These are phyloP conservation scores for Ceratocystis variospora DNA, from an alignment of 2,329 filamentous ascomycete species.

Conservation along the genomic window DNA sequence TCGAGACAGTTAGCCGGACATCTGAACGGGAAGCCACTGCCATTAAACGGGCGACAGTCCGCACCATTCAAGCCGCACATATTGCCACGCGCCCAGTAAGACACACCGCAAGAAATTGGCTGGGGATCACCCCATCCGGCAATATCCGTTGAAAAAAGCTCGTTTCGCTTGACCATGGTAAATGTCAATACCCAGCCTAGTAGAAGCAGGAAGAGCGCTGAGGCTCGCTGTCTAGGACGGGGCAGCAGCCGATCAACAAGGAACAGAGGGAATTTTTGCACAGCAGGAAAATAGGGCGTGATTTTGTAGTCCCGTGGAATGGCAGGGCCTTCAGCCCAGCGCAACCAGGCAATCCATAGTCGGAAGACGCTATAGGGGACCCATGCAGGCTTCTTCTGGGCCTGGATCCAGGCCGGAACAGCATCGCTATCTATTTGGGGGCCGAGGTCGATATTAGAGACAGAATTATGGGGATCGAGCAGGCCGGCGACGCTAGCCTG, in stretches of 20 bases:
- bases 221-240: conserved; percentile 42
- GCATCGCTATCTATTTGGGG: conserved; percentile 8
- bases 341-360: conserved; percentile 29
- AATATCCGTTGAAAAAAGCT: conserved; percentile 46
- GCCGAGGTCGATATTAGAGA: neutral
- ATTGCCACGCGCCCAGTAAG: conserved; percentile 60
- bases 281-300: conserved; percentile 45
- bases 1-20: conserved; percentile 60
- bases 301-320: conserved; percentile 40
- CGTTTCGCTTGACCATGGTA: conserved; percentile 51
- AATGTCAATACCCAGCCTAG: conserved; percentile 57
- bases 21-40: conserved; percentile 55
- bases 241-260: conserved; percentile 51
- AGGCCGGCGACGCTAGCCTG: conserved; percentile 20
- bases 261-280: conserved; percentile 54
- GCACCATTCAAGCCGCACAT: conserved; percentile 61
- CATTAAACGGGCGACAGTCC: conserved; percentile 60
- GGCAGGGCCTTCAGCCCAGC: conserved; percentile 44
- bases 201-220: conserved; percentile 46
- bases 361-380: conserved; percentile 43
- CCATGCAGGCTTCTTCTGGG: conserved; percentile 44
- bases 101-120: conserved; percentile 50
- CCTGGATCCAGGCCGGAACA: conserved; percentile 35
- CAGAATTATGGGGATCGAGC: conserved; percentile 28
- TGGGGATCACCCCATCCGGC: conserved; percentile 52